A percentile compares a stretch with the other conserved stretches of the same genome.
Evolutionary conservation across 2,329 filamentous ascomycete genomes (phyloP).

Genomic region (Ilyonectria sp.): DNA sequence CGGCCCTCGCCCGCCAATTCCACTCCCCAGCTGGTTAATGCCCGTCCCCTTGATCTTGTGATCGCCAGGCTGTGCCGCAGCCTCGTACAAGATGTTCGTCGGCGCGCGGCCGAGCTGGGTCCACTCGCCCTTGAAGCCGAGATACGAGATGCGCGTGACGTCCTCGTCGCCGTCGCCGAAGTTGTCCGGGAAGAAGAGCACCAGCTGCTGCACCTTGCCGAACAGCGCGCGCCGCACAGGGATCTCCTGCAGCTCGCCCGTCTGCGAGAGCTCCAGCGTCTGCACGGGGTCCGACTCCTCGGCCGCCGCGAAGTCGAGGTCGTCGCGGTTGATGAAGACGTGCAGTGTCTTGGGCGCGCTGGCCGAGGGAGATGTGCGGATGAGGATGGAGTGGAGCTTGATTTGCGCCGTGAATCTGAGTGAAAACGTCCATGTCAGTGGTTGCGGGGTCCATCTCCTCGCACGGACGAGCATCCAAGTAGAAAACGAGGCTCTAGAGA

Average conservation of each 20-base stretch:
- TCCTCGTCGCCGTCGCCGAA: conserved; percentile 87
- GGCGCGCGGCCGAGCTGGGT: conserved; percentile 83
- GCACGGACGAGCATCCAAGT: background rate
- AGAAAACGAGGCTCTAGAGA: background rate
- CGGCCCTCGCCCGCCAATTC: conserved; percentile 62
- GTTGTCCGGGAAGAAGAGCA: conserved; percentile 93
- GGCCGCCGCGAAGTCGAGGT: conserved; percentile 87
- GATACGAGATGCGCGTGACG: conserved; percentile 82
- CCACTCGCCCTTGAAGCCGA: conserved; percentile 96
- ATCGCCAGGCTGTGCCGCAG: conserved; percentile 91
- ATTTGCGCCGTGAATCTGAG: conserved; percentile 93
- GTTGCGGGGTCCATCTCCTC: background rate
- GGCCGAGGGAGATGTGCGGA: conserved; percentile 81
- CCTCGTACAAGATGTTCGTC: conserved; percentile 91
- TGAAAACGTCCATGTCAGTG: background rate
- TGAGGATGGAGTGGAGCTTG: conserved; percentile 89
- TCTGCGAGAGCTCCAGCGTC: conserved; percentile 82
- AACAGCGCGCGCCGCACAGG: conserved; percentile 91
- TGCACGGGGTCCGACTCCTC: conserved; percentile 81
- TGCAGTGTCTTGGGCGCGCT: conserved; percentile 87
- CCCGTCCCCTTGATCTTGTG: conserved; percentile 77
- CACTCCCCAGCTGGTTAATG: conserved; percentile 69
- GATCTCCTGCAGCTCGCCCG: conserved; percentile 87
- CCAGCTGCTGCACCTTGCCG: conserved; percentile 85
- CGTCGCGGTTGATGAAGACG: conserved; percentile 88